Percentiles rank a stretch among this genome's conserved stretches.
Evolutionary conservation across 352 stramenopile genomes (phyloP).

Genomic region (Globisporangium canariense): DNA sequence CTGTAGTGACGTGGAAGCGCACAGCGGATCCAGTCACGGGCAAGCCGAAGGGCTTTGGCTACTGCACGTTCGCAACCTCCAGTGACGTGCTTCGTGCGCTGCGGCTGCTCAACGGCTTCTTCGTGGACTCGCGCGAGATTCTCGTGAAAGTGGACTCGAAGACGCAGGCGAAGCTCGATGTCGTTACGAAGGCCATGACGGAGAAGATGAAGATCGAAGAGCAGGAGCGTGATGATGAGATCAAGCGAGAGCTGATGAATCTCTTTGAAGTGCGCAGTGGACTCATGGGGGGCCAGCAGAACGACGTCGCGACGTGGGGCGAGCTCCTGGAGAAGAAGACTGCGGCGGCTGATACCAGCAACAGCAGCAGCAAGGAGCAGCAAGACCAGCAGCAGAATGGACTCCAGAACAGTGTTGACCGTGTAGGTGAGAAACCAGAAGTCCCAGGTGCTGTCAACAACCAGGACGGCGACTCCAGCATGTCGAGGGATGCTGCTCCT

Average conservation of each 20-base stretch:
- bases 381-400: not conserved
- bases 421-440: not conserved
- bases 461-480: not conserved
- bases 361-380: not conserved
- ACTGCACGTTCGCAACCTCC: slow-evolving; percentile 32
- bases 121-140: slow-evolving; percentile 41
- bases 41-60: slow-evolving; percentile 47
- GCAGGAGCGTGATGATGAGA: slow-evolving; percentile 21
- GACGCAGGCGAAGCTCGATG: slow-evolving; percentile 32
- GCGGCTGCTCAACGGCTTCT: slow-evolving; percentile 40
- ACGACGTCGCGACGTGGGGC: slow-evolving; percentile 31
- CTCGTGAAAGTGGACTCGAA: slow-evolving; percentile 40
- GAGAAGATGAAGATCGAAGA: slow-evolving; percentile 24
- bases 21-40: slow-evolving; percentile 36
- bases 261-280: slow-evolving; percentile 33
- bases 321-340: slow-evolving; percentile 22
- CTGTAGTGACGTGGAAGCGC: slow-evolving; percentile 45
- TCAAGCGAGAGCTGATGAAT: slow-evolving; percentile 22
- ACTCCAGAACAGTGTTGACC: not conserved
- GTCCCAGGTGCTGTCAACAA: not conserved
- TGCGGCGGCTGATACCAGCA: not conserved
- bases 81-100: slow-evolving; percentile 42
- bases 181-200: slow-evolving; percentile 23
- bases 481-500: slow-evolving; percentile 6
- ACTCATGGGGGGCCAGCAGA: slow-evolving; percentile 32